Percentiles rank a stretch among this genome's conserved stretches.
phyloP scores from a whole-genome alignment of 2,329 filamentous ascomycete genomes.

The Fusarium sp. region DNA sequence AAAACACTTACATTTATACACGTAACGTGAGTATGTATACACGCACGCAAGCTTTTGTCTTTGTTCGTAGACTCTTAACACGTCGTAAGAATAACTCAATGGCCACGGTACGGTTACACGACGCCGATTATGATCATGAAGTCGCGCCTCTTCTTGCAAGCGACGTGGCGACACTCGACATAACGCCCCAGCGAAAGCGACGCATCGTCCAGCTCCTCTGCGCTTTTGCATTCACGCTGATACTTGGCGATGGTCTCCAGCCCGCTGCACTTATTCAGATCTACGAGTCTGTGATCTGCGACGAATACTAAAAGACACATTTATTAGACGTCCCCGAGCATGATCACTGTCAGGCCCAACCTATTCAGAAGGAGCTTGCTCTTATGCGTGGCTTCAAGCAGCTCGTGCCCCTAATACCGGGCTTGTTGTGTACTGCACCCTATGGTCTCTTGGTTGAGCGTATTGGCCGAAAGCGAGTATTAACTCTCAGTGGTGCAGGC shows the following conservation, averaged over 20 bases:
- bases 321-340: not conserved
- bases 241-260: not conserved
- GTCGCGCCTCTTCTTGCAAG: not conserved
- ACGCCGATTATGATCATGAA: not conserved
- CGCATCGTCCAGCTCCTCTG: not conserved
- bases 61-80: not conserved
- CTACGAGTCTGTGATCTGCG: not conserved
- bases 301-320: not conserved
- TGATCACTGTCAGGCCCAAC: not conserved
- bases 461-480: no score
- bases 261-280: not conserved
- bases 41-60: not conserved
- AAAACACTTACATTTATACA: not conserved
- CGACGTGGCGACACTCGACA: not conserved
- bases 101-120: not conserved
- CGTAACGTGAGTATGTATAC: not conserved
- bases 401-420: not conserved
- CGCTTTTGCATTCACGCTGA: not conserved
- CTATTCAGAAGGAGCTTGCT: not conserved
- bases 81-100: not conserved
- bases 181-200: not conserved
- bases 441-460: no score
- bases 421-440: no score
- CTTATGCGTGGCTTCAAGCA: not conserved
- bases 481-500: no score